These are phyloP conservation scores for Austropuccinia psidii DNA, from an alignment of 1,284 basidiomycete species.

Conservation along the genomic window DNA sequence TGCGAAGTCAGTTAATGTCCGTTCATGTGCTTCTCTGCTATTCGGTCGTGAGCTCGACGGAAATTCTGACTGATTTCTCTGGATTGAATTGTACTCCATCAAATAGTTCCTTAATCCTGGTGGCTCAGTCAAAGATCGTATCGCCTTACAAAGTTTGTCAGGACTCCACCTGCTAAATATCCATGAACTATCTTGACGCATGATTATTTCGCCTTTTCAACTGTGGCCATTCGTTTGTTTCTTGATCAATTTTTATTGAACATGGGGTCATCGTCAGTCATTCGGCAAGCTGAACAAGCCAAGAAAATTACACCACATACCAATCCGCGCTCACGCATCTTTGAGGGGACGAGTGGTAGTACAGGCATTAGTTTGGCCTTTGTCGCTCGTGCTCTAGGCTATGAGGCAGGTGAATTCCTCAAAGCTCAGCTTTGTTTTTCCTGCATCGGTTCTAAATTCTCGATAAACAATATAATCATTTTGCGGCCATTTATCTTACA, in stretches of 20 bases:
- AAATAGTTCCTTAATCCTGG: slow-evolving; percentile 84
- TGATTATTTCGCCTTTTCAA: not conserved
- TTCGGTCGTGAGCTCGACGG: too few relatives aligned
- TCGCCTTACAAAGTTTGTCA: slow-evolving; percentile 72
- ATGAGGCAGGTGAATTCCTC: slow-evolving; percentile 52
- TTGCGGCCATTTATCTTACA: not conserved
- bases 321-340: slow-evolving; percentile 68
- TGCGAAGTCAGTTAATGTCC: slow-evolving; percentile 43
- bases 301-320: slow-evolving; percentile 78
- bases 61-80: not conserved
- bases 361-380: slow-evolving; percentile 96
- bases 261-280: too few relatives aligned
- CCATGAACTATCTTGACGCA: not conserved
- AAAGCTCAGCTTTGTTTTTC: too few relatives aligned
- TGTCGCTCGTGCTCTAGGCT: slow-evolving; percentile 67
- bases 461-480: slow-evolving; percentile 57
- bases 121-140: slow-evolving; percentile 94
- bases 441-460: slow-evolving; percentile 13
- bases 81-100: slow-evolving; percentile 10
- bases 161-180: not conserved
- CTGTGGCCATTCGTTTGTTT: not conserved
- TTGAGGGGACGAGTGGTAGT: slow-evolving; percentile 94
- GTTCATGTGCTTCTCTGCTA: not conserved
- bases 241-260: not conserved
- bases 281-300: slow-evolving; percentile 79